Evolutionary conservation across 768 basidiomycete genomes (phyloP), one percentile per base, ranked within the genome.

Genomic region (Vishniacozyma victoriae): DNA sequence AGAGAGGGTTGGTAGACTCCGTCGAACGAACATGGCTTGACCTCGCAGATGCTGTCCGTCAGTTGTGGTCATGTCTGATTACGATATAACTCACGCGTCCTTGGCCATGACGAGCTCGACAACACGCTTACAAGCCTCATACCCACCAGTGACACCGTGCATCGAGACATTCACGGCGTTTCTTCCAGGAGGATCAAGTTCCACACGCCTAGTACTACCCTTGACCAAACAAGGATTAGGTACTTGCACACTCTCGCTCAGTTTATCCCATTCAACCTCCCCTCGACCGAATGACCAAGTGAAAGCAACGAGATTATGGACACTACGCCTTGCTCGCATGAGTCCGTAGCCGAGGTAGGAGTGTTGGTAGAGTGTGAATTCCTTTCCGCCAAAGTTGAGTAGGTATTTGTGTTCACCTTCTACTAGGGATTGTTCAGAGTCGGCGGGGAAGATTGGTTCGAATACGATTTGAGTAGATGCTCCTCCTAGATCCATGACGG

Each of bases 401-500:
- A 81, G 82, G 72, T 90, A 95, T 73, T 86, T 87, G 76, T 96
- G 93, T 45, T 95, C 92, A 37, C 91, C 93, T 4, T 85, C 84
- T 52, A 78, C 80, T 50, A 85, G 74, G 46, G 56, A 61, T 25
- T 64, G 58, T 24, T 70, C 73, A 20, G 73, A 72, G 40, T 73
- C 72, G 23, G 77, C 77, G 18, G 68, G 63, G 71, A 82, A 82
- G 43, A 72, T 75, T 1, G 93, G 95, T 73, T 92, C 84, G 62
- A 97, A 96, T 49, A 95, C 91, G 70, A 97, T 96, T 74, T 96
- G 95, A 19, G 92, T 96, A 51, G 90, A 92, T 24, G 87, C 95
- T 2, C 95, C 95, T 3, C 95, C 95, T 41, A 99, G 80, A 67
- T 97, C 95, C 41, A 97, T 82, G 36, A 95, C 90, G 19, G 93